phyloP scores from a whole-genome alignment of 768 basidiomycete genomes.

The Tricholoma bakamatsutake region DNA sequence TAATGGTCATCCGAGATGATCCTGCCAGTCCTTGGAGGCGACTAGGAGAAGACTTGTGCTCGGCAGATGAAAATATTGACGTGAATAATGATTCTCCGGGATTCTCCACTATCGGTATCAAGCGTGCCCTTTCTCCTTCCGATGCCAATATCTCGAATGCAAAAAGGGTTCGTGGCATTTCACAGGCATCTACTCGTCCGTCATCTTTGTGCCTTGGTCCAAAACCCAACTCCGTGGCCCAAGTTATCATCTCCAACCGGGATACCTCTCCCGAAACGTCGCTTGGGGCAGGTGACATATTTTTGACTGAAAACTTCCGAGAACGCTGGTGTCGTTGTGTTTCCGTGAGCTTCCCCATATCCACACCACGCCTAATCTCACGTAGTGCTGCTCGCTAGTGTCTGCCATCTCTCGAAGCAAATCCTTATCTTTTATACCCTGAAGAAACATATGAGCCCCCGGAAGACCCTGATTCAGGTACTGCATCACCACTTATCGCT shows the following conservation, averaged over 20 bases:
- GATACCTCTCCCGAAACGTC: slow-evolving; percentile 17
- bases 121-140: slow-evolving; percentile 46
- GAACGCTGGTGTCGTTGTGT: slow-evolving; percentile 76
- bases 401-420: slow-evolving; percentile 42
- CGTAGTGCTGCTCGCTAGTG: slow-evolving; percentile 40
- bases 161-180: slow-evolving; percentile 29
- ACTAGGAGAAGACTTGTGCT: slow-evolving; percentile 28
- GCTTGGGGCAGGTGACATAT: slow-evolving; percentile 65
- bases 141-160: slow-evolving; percentile 28
- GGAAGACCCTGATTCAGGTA: slow-evolving; percentile 80
- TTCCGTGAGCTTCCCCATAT: slow-evolving; percentile 34
- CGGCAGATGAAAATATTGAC: slow-evolving; percentile 24
- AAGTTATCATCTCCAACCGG: slow-evolving; percentile 35
- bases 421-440: slow-evolving; percentile 63
- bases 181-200: slow-evolving; percentile 14
- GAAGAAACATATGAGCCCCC: slow-evolving; percentile 85
- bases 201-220: slow-evolving; percentile 50
- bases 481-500: slow-evolving; percentile 3
- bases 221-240: slow-evolving; percentile 36
- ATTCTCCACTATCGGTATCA: slow-evolving; percentile 28
- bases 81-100: slow-evolving; percentile 16
- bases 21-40: slow-evolving; percentile 45
- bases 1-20: slow-evolving; percentile 58
- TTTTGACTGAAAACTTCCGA: slow-evolving; percentile 68
- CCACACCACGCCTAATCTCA: slow-evolving; percentile 3